phyloP scores from a whole-genome alignment of 2,329 filamentous ascomycete genomes.

The Fusarium heterosporum region DNA sequence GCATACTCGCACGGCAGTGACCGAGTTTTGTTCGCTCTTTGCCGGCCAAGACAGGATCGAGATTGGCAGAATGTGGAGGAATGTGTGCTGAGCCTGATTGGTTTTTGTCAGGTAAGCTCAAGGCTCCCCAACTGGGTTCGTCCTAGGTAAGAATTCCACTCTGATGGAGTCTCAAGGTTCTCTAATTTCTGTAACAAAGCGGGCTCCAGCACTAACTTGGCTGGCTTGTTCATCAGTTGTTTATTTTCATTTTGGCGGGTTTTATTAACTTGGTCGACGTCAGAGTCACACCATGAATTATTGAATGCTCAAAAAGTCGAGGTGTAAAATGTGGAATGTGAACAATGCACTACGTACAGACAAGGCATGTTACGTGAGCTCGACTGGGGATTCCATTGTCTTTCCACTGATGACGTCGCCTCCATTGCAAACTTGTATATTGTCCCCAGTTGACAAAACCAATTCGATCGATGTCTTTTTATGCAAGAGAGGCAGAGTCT shows the following conservation, averaged over 20 bases:
- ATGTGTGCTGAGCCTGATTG: constrained; percentile 34
- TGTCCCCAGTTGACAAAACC: neutral
- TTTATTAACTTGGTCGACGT: neutral
- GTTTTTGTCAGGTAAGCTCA: constrained; percentile 37
- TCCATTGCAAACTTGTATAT: constrained; percentile 22
- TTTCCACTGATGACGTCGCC: constrained; percentile 38
- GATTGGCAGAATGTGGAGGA: constrained; percentile 42
- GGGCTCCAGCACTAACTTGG: neutral
- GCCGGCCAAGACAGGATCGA: constrained; percentile 39
- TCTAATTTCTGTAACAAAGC: neutral
- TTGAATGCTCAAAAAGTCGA: constrained; percentile 7
- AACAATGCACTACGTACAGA: neutral
- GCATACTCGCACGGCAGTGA: constrained; percentile 32
- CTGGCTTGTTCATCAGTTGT: neutral
- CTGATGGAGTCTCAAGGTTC: constrained; percentile 27
- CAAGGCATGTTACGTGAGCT: constrained; percentile 1
- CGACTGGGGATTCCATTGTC: constrained; percentile 4
- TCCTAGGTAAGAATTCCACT: constrained; percentile 32
- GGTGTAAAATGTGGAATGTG: constrained; percentile 1
- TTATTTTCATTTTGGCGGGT: neutral
- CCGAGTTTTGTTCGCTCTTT: constrained; percentile 23
- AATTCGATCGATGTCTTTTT: constrained; percentile 1
- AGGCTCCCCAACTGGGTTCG: constrained; percentile 28
- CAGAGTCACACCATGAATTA: constrained; percentile 24
- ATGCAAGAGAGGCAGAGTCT: neutral